These are phyloP conservation scores for Beauveria australis DNA, from an alignment of 2,329 filamentous ascomycete genomes.

Conservation along the genomic window DNA sequence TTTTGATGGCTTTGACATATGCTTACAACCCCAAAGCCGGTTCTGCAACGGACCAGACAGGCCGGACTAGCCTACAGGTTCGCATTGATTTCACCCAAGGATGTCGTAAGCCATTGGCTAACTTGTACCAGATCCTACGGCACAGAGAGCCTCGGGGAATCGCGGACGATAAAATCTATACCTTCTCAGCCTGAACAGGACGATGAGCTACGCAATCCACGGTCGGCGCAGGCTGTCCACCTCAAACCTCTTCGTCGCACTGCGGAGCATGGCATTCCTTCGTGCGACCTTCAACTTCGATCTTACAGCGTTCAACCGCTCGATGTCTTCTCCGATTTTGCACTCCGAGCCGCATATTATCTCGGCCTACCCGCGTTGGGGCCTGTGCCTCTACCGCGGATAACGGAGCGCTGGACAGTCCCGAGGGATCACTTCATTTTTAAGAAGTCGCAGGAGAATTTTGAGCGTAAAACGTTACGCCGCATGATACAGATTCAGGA, in stretches of 20 bases:
- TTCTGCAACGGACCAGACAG: neutral
- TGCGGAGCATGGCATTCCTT: conserved; percentile 67
- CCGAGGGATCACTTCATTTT: conserved; percentile 82
- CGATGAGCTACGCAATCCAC: conserved; percentile 50
- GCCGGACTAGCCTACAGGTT: neutral
- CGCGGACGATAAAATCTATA: neutral
- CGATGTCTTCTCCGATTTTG: conserved; percentile 92
- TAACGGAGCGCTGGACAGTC: conserved; percentile 91
- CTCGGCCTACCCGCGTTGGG: conserved; percentile 78
- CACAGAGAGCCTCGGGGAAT: neutral
- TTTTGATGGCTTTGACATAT: neutral
- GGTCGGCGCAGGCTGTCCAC: conserved; percentile 78
- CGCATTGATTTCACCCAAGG: neutral
- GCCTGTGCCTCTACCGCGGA: conserved; percentile 76
- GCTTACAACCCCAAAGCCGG: neutral
- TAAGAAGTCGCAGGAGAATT: conserved; percentile 98
- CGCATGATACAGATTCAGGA: conserved; percentile 89
- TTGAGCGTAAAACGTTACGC: conserved; percentile 80
- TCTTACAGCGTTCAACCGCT: conserved; percentile 86
- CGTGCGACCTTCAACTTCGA: conserved; percentile 85
- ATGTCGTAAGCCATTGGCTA: neutral
- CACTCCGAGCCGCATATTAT: conserved; percentile 89
- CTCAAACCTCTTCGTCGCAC: conserved; percentile 72
- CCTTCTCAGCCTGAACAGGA: neutral
- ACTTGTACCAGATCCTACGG: neutral